phyloP scores from a whole-genome alignment of 73 alveolate species.

The Paramecium caudatum region DNA sequence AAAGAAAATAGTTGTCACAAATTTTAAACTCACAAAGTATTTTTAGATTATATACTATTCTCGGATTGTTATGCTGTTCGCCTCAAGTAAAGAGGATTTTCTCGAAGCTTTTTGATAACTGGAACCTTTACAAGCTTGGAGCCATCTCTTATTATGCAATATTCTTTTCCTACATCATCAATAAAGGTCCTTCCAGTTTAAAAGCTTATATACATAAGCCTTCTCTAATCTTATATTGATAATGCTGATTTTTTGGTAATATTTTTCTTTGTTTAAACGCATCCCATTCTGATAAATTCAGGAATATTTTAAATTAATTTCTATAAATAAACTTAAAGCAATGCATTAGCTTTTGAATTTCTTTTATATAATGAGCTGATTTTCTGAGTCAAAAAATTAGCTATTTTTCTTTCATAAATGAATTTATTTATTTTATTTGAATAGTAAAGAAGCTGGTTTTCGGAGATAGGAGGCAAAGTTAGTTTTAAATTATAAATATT shows the following conservation, averaged over 20 bases:
- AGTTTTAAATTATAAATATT: neutral
- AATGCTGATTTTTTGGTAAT: no score
- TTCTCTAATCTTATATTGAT: no score
- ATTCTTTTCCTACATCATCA: neutral
- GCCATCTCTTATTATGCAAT: neutral
- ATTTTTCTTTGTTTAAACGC: no score
- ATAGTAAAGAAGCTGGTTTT: neutral
- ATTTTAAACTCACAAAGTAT: no score
- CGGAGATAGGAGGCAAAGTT: neutral
- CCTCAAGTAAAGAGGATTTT: neutral
- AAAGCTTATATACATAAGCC: no score
- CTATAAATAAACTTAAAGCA: no score
- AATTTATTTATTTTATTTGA: neutral
- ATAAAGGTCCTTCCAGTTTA: no score
- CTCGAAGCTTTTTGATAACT: neutral
- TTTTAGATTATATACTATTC: neutral
- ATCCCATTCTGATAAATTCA: no score
- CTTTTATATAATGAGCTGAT: no score
- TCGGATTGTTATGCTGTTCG: conserved; percentile 8
- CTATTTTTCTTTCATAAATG: neutral
- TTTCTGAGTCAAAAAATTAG: neutral
- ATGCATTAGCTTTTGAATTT: no score
- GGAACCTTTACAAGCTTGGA: neutral
- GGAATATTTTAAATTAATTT: no score
- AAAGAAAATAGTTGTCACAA: neutral